Conservation (phyloP, 257 asterid species). For the Cruciata laevipes region DNA sequence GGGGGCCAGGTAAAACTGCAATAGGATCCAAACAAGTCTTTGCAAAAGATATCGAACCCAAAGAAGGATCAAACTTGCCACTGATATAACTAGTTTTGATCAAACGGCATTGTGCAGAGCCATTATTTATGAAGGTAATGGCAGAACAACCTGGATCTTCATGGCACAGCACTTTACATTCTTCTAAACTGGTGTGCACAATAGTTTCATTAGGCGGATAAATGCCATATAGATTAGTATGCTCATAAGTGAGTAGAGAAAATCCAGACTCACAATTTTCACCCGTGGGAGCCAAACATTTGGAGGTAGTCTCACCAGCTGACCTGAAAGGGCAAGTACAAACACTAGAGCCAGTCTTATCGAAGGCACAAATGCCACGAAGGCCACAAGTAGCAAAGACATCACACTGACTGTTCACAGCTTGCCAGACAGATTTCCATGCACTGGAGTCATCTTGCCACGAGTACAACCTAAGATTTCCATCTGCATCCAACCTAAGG, state of each 20-base stretch:
- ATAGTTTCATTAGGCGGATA: slow-evolving; percentile 32
- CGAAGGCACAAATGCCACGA: slow-evolving; percentile 29
- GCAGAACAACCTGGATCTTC: slow-evolving; percentile 34
- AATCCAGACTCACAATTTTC: slow-evolving; percentile 28
- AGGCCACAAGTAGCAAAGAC: slow-evolving; percentile 38
- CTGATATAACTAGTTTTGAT: slow-evolving; percentile 30
- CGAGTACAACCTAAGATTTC: slow-evolving; percentile 41
- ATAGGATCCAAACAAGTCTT: slow-evolving; percentile 37
- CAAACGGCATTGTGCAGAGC: slow-evolving; percentile 26
- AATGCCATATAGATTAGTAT: slow-evolving; percentile 30
- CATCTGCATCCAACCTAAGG: slow-evolving; percentile 41
- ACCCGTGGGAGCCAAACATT: slow-evolving; percentile 32
- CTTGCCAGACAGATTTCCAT: slow-evolving; percentile 43
- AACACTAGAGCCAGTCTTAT: slow-evolving; percentile 22
- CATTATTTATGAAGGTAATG: slow-evolving; percentile 31
- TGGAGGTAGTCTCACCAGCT: slow-evolving; percentile 19
- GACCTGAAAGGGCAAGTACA: slow-evolving; percentile 32
- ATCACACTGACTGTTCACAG: slow-evolving; percentile 34
- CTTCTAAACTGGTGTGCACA: slow-evolving; percentile 17
- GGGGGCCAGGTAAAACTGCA: slow-evolving; percentile 23
- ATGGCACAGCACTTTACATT: slow-evolving; percentile 27
- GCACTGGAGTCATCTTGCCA: slow-evolving; percentile 34
- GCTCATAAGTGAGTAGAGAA: slow-evolving; percentile 22
- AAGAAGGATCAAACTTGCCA: slow-evolving; percentile 32
- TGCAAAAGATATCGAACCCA: slow-evolving; percentile 24